Evolutionary conservation across 305 asterid species (phyloP).

Genomic region (Fraxinus greggii): DNA sequence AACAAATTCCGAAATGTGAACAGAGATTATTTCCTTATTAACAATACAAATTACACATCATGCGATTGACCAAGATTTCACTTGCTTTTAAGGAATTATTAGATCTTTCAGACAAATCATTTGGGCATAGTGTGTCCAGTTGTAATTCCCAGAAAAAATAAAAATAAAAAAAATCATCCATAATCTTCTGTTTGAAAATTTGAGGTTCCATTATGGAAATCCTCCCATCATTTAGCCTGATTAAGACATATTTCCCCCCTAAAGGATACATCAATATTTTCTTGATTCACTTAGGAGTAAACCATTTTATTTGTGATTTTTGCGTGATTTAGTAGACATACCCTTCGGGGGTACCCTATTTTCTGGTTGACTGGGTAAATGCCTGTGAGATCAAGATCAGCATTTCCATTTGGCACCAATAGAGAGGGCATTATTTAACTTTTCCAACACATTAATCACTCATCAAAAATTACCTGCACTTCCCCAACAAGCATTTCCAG

Average conservation of each 20-base stretch:
- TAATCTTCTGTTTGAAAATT: neutral
- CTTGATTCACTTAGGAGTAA: neutral
- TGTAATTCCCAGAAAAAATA: neutral
- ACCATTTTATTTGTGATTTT: neutral
- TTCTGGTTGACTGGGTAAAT: constrained; percentile 2
- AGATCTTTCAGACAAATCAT: neutral
- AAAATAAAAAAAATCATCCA: neutral
- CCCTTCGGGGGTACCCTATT: constrained; percentile 1
- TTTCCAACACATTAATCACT: constrained; percentile 2
- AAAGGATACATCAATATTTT: neutral
- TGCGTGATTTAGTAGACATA: neutral
- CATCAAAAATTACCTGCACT: constrained; percentile 59
- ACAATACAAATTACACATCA: neutral
- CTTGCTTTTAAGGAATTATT: neutral
- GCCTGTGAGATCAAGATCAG: constrained; percentile 5
- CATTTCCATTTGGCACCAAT: constrained; percentile 10
- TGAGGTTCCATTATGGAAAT: neutral
- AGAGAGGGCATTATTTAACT: constrained; percentile 3
- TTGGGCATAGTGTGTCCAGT: neutral
- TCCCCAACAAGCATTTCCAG: constrained; percentile 97
- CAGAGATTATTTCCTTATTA: neutral
- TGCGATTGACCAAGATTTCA: neutral
- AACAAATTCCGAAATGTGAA: neutral
- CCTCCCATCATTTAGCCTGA: neutral
- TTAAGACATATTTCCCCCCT: neutral